These are phyloP conservation scores for Pachysandra terminalis DNA, from an alignment of 164 flowering plant genomes.

Conservation along the genomic window DNA sequence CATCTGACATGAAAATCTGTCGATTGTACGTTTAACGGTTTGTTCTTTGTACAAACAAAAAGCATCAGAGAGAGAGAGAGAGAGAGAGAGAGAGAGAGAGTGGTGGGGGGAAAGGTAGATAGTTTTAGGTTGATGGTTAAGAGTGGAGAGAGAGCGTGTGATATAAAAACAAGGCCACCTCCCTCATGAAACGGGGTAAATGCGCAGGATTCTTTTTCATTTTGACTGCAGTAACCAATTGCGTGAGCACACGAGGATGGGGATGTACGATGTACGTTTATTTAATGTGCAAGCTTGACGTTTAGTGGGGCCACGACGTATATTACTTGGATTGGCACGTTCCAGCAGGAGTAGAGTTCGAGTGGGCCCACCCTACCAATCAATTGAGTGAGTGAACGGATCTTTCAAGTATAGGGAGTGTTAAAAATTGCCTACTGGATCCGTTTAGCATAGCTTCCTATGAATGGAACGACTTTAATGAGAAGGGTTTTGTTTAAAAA, in stretches of 20 bases:
- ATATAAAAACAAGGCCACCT: conserved; percentile 24
- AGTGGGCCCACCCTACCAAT: too few species aligned
- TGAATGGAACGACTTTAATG: too few species aligned
- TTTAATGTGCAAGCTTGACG: neutral
- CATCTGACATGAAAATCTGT: conserved; percentile 4
- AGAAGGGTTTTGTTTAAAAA: too few species aligned
- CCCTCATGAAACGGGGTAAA: conserved; percentile 43
- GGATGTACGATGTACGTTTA: conserved; percentile 10
- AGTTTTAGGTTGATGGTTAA: too few species aligned
- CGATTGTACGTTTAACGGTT: neutral
- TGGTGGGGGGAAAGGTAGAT: too few species aligned
- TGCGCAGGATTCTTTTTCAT: conserved; percentile 14
- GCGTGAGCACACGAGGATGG: conserved; percentile 48
- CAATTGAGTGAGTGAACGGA: too few species aligned
- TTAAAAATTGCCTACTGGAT: too few species aligned
- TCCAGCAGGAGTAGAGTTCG: too few species aligned
- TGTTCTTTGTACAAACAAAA: neutral
- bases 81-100: neutral
- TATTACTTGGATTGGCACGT: too few species aligned
- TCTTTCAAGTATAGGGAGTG: too few species aligned
- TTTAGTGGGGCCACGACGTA: neutral
- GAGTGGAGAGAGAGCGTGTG: too few species aligned
- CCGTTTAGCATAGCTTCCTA: too few species aligned
- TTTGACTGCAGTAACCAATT: conserved; percentile 19
- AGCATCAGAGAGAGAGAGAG: neutral